Conservation (phyloP, 2,329 filamentous ascomycete genomes). For the Alternaria sp. region DNA sequence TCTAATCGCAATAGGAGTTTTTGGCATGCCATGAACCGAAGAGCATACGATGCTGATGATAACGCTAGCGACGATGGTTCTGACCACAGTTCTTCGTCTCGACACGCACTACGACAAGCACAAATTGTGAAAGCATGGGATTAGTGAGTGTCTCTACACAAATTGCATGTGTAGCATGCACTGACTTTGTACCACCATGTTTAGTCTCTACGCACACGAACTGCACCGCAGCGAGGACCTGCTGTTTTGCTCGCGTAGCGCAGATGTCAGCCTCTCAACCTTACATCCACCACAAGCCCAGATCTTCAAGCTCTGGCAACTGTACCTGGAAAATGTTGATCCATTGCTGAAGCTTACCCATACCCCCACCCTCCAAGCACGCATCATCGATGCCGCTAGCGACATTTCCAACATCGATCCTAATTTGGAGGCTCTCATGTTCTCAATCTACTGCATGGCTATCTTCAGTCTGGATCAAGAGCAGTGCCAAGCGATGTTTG, state of each 20-base stretch:
- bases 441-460: conserved; percentile 44
- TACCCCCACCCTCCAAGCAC: conserved; percentile 56
- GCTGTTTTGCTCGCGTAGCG: conserved; percentile 60
- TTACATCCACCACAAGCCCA: conserved; percentile 72
- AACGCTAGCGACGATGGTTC: conserved; percentile 8
- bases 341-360: conserved; percentile 43
- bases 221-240: conserved; percentile 57
- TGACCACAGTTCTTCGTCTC: conserved; percentile 14
- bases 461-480: conserved; percentile 63
- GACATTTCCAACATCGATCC: conserved; percentile 61
- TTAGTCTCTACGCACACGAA: conserved; percentile 26
- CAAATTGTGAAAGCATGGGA: conserved; percentile 58
- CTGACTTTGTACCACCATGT: background rate
- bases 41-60: conserved; percentile 6
- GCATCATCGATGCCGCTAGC: conserved; percentile 67
- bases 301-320: conserved; percentile 76
- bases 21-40: conserved; percentile 35
- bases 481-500: conserved; percentile 63
- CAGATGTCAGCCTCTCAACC: conserved; percentile 67
- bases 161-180: background rate
- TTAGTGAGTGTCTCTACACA: background rate
- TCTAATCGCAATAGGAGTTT: conserved; percentile 27
- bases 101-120: conserved; percentile 19
- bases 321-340: conserved; percentile 65
- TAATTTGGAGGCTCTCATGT: conserved; percentile 64